Percentiles rank a stretch among this genome's conserved stretches.
Evolutionary conservation across 257 asterid genomes (phyloP).

Genomic region (Gentiana macrophylla): DNA sequence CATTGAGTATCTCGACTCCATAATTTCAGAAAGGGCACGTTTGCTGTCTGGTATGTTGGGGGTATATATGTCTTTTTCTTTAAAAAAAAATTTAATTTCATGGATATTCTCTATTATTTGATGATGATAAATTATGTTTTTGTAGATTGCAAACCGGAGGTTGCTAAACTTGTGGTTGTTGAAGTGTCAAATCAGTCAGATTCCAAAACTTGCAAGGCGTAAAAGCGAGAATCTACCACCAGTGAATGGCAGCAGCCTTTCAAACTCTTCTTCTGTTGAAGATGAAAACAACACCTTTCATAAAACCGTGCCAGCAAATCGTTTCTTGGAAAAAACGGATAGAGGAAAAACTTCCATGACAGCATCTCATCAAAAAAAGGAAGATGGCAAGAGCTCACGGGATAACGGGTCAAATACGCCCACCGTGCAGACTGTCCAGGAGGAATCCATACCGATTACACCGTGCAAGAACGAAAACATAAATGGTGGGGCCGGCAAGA

Average conservation of each 20-base stretch:
- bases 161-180: slow-evolving; percentile 33
- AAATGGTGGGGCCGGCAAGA: slow-evolving; percentile 28
- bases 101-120: neutral
- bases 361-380: slow-evolving; percentile 32
- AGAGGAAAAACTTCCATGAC: slow-evolving; percentile 24
- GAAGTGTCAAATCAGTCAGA: slow-evolving; percentile 17
- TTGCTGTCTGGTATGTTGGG: slow-evolving; percentile 28
- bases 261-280: slow-evolving; percentile 84
- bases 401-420: slow-evolving; percentile 34
- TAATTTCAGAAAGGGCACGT: slow-evolving; percentile 32
- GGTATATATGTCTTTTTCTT: slow-evolving; percentile 9
- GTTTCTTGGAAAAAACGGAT: slow-evolving; percentile 15
- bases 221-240: slow-evolving; percentile 51
- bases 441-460: slow-evolving; percentile 44
- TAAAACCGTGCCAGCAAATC: slow-evolving; percentile 24
- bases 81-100: neutral
- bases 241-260: slow-evolving; percentile 62
- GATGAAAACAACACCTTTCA: slow-evolving; percentile 41
- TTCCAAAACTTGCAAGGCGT: slow-evolving; percentile 33
- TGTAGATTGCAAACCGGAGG: slow-evolving; percentile 31
- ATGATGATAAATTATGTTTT: slow-evolving; percentile 8
- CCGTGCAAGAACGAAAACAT: slow-evolving; percentile 49
- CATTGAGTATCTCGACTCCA: slow-evolving; percentile 47
- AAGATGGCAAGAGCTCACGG: slow-evolving; percentile 25
- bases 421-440: slow-evolving; percentile 25